Evolutionary conservation across 2,329 filamentous ascomycete genomes (phyloP).

Genomic region (Apiospora phragmitis): DNA sequence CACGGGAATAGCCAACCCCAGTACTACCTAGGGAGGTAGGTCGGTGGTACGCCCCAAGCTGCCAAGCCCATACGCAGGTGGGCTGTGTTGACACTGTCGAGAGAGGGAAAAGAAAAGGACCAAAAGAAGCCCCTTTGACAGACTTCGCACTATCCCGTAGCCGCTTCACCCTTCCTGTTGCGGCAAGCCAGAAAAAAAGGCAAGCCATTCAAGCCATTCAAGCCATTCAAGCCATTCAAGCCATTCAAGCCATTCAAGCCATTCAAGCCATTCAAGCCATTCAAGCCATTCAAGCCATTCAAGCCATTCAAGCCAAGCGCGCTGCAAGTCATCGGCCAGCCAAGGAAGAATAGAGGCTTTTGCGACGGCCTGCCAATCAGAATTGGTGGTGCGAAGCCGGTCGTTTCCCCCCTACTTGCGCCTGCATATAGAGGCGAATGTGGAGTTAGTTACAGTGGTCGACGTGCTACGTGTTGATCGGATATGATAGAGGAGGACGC

Average conservation of each 20-base stretch:
- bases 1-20: constrained; percentile 4
- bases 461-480: constrained; percentile 2
- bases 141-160: background rate
- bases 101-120: background rate
- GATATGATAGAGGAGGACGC: background rate
- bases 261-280: background rate
- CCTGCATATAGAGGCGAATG: background rate
- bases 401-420: background rate
- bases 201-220: background rate
- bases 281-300: background rate
- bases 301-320: background rate
- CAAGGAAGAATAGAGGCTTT: background rate
- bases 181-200: constrained; percentile 4
- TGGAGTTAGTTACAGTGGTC: background rate
- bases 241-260: background rate
- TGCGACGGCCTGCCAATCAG: constrained; percentile 4
- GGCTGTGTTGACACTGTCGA: background rate
- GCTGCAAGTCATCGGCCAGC: constrained; percentile 11
- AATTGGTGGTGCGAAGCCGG: background rate
- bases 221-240: background rate
- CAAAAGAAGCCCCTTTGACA: background rate
- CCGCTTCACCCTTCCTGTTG: constrained; percentile 15
- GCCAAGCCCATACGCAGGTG: background rate
- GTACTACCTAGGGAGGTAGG: background rate
- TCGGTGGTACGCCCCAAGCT: background rate